These are phyloP conservation scores for Fistulinella prunicolor DNA, from an alignment of 768 basidiomycete genomes.

Conservation along the genomic window DNA sequence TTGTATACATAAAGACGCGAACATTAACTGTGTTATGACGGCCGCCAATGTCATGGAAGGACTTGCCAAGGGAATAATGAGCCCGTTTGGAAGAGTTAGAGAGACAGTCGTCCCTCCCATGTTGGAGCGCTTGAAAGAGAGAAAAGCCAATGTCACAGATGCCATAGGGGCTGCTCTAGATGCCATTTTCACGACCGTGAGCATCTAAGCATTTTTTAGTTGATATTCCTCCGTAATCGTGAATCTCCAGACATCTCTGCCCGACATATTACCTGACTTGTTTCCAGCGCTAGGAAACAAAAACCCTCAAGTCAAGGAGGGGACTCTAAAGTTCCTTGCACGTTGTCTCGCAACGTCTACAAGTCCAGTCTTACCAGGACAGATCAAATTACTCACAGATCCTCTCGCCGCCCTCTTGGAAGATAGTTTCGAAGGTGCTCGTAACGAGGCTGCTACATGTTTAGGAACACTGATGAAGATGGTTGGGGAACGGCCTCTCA, in stretches of 20 bases:
- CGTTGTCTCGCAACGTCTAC: conserved; percentile 73
- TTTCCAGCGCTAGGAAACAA: conserved; percentile 76
- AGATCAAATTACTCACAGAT: conserved; percentile 82
- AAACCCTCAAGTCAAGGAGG: conserved; percentile 96
- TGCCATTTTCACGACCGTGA: conserved; percentile 80
- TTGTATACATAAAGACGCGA: conserved; percentile 85
- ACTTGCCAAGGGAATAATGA: conserved; percentile 78
- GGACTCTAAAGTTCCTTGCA: conserved; percentile 81
- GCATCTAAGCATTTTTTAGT: conserved; percentile 26
- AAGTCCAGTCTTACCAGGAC: conserved; percentile 63
- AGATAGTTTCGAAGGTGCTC: conserved; percentile 85
- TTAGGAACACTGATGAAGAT: conserved; percentile 95
- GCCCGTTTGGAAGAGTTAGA: conserved; percentile 69
- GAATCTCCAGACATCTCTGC: conserved; percentile 59
- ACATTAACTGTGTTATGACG: conserved; percentile 91
- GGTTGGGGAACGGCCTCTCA: conserved; percentile 89
- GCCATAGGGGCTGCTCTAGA: conserved; percentile 85
- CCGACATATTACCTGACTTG: conserved; percentile 82
- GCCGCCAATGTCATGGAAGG: conserved; percentile 84
- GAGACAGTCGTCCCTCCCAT: conserved; percentile 71
- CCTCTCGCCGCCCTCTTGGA: conserved; percentile 72
- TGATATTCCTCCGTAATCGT: conserved; percentile 1
- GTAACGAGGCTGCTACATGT: conserved; percentile 85
- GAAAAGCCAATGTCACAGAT: conserved; percentile 89
- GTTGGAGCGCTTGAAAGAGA: conserved; percentile 89